These are phyloP conservation scores for Darksidea phi DNA, from an alignment of 495 filamentous ascomycete species.

Conservation along the genomic window DNA sequence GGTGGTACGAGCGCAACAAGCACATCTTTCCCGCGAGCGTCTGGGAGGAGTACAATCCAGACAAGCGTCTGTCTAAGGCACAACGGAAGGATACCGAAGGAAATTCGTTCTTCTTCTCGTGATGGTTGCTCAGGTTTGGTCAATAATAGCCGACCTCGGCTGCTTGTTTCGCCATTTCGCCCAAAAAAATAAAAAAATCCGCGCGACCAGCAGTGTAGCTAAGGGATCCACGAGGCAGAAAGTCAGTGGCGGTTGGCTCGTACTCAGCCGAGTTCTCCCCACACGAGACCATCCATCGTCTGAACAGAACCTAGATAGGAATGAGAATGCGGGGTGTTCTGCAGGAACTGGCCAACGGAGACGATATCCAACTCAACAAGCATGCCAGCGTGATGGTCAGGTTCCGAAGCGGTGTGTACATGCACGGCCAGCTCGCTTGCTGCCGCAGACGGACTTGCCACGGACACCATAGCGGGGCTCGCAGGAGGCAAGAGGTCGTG, in stretches of 20 bases:
- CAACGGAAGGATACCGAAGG: slow-evolving; percentile 80
- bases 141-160: slow-evolving; percentile 42
- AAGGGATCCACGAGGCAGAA: too few species aligned
- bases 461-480: neutral
- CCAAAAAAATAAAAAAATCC: too few species aligned
- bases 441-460: neutral
- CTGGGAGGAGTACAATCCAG: slow-evolving; percentile 93
- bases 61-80: slow-evolving; percentile 77
- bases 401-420: neutral
- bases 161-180: neutral
- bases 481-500: slow-evolving; percentile 5
- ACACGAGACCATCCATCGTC: too few species aligned
- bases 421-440: neutral
- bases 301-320: too few species aligned
- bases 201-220: too few species aligned
- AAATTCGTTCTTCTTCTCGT: slow-evolving; percentile 90
- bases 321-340: too few species aligned
- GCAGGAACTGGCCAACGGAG: neutral
- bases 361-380: too few species aligned
- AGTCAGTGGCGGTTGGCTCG: too few species aligned
- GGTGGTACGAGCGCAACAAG: slow-evolving; percentile 97
- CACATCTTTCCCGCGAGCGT: slow-evolving; percentile 95
- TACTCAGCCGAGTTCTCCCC: too few species aligned
- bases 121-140: slow-evolving; percentile 36
- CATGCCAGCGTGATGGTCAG: neutral